Evolutionary conservation across 2,329 filamentous ascomycete species (phyloP), one percentile per base, ranked within the genome.

Genomic region (Lachnellula willkommii): DNA sequence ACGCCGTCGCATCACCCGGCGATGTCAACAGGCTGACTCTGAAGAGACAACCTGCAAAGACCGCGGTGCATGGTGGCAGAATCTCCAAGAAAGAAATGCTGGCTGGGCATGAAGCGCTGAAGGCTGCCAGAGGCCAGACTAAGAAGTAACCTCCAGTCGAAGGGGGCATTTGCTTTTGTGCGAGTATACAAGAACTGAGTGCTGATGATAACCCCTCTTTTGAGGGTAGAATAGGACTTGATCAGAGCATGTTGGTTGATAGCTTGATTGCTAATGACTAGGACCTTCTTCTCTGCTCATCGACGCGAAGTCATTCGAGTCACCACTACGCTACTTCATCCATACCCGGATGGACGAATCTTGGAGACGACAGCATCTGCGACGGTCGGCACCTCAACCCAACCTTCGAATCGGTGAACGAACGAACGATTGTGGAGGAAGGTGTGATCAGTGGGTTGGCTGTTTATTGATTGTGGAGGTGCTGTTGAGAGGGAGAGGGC

Each of bases 221-320:
- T 52, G 59, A 54, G 60, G 60, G 63, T 55, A 52, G 32, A 58
- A 56, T 62, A 67, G 65, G 65, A 66, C 65, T 57, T 67, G 65
- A 67, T 66, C 52, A 61, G 52, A 57, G 45, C 47, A 39, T 59
- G 22, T 56, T 60, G 55, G 50, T 59, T 54, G 37, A 32, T 59
- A 43, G 48, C 47, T 56, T 40, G 52, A 53, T 60, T 59, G 54
- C 53, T 54, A 40, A 46, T 51, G 32, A 59, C 52, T 59, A 58
- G 35, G 49, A 56, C 45, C 55, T 54, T 58, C 55, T 60, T 52
- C 47, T 56, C 50, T 56, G 32, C 45, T 36, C 53, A 59, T 58
- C 45, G 47, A 52, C 37, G 26, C 47, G 48, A 55, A 39, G 17
- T 43, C 52, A 53, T 42, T 51, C 50, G 55, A 51, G 46, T 47